Evolutionary conservation across 495 filamentous ascomycete genomes (phyloP).

Genomic region (Peziza echinospora): DNA sequence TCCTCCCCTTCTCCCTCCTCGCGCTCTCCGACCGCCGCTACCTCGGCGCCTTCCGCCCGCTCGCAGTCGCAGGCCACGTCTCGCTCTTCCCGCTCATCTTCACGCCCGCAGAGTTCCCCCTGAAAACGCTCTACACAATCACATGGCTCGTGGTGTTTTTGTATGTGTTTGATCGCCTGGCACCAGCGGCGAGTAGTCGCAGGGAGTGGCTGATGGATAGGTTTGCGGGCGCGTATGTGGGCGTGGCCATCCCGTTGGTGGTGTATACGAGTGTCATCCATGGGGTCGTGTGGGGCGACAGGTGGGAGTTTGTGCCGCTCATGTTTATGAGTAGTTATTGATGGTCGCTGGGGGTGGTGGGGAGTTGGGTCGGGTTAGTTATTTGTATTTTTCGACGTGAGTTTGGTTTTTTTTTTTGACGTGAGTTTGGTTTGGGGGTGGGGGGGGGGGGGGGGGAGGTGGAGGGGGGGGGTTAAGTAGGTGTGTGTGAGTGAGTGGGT

Average conservation of each 20-base stretch:
- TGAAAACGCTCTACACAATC: constrained; percentile 86
- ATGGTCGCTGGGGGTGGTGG: constrained; percentile 82
- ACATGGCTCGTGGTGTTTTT: constrained; percentile 77
- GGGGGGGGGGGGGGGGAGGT: not conserved
- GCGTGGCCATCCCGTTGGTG: constrained; percentile 69
- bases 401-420: too few species aligned
- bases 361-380: constrained; percentile 86
- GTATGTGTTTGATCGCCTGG: constrained; percentile 62
- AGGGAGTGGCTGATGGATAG: constrained; percentile 77
- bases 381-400: not conserved
- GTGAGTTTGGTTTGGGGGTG: too few species aligned
- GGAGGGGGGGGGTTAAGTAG: not conserved
- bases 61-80: constrained; percentile 84
- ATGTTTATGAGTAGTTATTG: constrained; percentile 97
- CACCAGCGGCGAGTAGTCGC: constrained; percentile 51
- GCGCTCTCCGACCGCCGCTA: constrained; percentile 82
- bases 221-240: constrained; percentile 71
- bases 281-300: constrained; percentile 56
- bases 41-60: constrained; percentile 72
- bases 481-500: too few species aligned
- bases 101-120: constrained; percentile 71
- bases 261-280: constrained; percentile 73
- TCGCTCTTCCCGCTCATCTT: constrained; percentile 88
- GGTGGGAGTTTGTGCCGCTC: constrained; percentile 73
- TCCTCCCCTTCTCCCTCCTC: constrained; percentile 87